Evolutionary conservation across 2,329 filamentous ascomycete species (phyloP).

Genomic region (Pyricularia grisea): DNA sequence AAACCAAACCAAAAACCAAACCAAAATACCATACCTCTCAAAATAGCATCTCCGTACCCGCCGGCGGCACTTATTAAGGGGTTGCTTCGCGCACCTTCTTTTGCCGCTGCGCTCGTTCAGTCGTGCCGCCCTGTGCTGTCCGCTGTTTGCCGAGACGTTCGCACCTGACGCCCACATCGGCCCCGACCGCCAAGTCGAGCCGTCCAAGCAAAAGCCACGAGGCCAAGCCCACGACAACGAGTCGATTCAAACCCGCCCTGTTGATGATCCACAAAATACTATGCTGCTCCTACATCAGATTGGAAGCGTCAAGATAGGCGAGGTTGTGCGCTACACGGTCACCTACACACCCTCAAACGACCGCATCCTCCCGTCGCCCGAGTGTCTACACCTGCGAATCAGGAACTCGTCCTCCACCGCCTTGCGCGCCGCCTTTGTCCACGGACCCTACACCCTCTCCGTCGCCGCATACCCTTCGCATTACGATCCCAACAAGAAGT

Average conservation of each 20-base stretch:
- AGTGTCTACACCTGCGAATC: constrained; percentile 73
- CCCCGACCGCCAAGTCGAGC: neutral
- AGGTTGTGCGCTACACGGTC: constrained; percentile 83
- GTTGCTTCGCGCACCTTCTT: neutral
- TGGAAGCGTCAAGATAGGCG: constrained; percentile 87
- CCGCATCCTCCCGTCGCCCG: constrained; percentile 79
- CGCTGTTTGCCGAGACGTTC: neutral
- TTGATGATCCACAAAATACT: constrained; percentile 10
- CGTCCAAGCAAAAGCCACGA: neutral
- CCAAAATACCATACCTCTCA: neutral
- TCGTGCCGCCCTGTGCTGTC: neutral
- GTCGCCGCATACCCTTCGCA: constrained; percentile 75
- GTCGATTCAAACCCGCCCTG: neutral
- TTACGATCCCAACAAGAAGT: constrained; percentile 76
- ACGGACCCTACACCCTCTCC: constrained; percentile 88
- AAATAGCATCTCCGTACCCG: neutral
- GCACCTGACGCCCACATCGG: too few relatives aligned
- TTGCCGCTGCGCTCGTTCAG: neutral
- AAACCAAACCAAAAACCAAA: neutral
- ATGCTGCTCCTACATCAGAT: constrained; percentile 92
- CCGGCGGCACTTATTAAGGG: neutral
- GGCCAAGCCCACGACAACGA: neutral
- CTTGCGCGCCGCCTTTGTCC: constrained; percentile 87
- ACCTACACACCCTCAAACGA: constrained; percentile 87
- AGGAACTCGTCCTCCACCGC: constrained; percentile 89